phyloP scores from a whole-genome alignment of 83 land plant genomes.

The Picea abies region DNA sequence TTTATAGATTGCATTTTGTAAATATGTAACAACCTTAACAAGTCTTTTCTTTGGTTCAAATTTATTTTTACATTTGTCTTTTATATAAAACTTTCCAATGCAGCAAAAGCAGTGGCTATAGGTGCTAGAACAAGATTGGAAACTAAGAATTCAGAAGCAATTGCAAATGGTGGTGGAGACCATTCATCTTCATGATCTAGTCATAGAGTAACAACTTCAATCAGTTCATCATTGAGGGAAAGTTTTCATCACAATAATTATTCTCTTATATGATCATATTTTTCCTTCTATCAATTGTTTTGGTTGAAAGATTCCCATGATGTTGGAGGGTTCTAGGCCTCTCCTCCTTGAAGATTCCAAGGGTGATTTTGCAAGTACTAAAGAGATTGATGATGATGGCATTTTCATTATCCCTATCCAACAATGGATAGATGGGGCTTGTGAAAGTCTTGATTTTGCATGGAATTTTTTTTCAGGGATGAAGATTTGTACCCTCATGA shows the following conservation, averaged over 20 bases:
- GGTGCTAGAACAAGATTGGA: not conserved
- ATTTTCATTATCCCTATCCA: too few relatives aligned
- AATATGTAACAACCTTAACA: too few relatives aligned
- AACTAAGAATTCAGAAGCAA: slow-evolving; percentile 33
- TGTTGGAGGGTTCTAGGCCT: too few relatives aligned
- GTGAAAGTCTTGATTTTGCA: too few relatives aligned
- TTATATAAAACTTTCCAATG: slow-evolving; percentile 10
- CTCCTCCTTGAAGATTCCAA: too few relatives aligned
- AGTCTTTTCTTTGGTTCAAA: not conserved
- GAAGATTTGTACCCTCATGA: too few relatives aligned
- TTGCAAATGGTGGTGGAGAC: slow-evolving; percentile 32
- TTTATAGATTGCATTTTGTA: too few relatives aligned
- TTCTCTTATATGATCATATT: not conserved
- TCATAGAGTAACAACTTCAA: slow-evolving; percentile 18
- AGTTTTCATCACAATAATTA: not conserved
- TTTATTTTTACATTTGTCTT: not conserved
- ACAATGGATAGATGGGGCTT: too few relatives aligned
- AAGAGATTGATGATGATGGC: too few relatives aligned
- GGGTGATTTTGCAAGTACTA: too few relatives aligned
- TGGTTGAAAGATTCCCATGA: not conserved
- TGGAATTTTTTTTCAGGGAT: too few relatives aligned
- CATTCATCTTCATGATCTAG: slow-evolving; percentile 26
- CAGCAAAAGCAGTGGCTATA: not conserved
- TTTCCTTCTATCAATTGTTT: not conserved
- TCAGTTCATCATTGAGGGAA: slow-evolving; percentile 1